Conservation (phyloP, 495 filamentous ascomycete species). For the Xeromyces bisporus region DNA sequence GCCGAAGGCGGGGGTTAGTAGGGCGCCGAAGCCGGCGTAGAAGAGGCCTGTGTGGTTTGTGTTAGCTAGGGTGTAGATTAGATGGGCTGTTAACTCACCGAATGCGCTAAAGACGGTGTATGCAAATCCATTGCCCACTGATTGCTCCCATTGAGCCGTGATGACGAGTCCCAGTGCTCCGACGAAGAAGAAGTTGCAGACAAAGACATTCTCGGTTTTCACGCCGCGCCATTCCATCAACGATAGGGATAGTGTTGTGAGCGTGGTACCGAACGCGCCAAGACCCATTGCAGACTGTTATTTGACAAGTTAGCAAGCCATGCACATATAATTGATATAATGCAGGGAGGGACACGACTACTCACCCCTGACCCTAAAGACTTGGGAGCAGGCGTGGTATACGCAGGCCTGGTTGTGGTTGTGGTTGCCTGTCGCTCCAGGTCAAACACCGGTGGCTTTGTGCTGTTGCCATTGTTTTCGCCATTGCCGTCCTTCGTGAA, state of each 20-base stretch:
- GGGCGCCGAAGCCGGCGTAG: conserved; percentile 25
- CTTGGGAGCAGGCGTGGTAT: conserved; percentile 6
- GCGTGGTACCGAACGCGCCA: conserved; percentile 33
- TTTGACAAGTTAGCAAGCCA: neutral
- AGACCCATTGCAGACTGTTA: conserved; percentile 27
- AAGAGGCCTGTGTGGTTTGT: too few relatives aligned
- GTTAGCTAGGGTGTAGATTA: neutral
- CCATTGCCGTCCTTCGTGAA: too few relatives aligned
- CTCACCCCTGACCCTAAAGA: conserved; percentile 14
- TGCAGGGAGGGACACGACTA: neutral
- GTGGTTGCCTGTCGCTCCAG: conserved; percentile 7
- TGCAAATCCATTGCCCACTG: conserved; percentile 30
- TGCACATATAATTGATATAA: conserved; percentile 2
- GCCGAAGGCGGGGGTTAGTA: conserved; percentile 24
- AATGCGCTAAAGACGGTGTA: conserved; percentile 36
- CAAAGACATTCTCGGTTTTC: conserved; percentile 27
- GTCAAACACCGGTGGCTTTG: too few relatives aligned
- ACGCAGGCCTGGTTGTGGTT: neutral
- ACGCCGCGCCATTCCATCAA: conserved; percentile 35
- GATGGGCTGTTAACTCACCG: conserved; percentile 5
- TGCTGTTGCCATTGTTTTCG: too few relatives aligned
- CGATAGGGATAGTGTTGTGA: conserved; percentile 30
- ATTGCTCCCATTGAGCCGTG: conserved; percentile 34
- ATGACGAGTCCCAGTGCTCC: conserved; percentile 31
- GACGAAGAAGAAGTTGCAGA: conserved; percentile 35